These are phyloP conservation scores for Microbotryum intermedium DNA, from an alignment of 1,284 basidiomycete species.

Conservation along the genomic window DNA sequence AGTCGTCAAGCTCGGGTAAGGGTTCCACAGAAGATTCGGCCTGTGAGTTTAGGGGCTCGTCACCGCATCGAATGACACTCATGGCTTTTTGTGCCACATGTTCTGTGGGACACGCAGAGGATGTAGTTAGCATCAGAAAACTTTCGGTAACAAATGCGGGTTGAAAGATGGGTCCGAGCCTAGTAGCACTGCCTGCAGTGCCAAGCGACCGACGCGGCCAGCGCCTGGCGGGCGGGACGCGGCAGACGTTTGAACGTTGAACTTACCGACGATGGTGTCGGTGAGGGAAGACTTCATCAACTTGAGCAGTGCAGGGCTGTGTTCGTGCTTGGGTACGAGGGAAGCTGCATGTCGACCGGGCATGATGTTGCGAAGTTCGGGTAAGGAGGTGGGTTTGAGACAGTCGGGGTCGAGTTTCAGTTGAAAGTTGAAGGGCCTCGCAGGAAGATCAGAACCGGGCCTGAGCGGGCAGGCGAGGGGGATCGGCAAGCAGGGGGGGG, in stretches of 20 bases:
- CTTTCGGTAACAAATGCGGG: neutral
- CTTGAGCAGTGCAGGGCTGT: constrained; percentile 63
- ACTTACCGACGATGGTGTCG: constrained; percentile 62
- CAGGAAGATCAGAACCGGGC: no score
- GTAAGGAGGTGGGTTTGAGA: no score
- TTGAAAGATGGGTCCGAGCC: neutral
- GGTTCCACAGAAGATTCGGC: constrained; percentile 34
- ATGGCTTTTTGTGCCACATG: neutral
- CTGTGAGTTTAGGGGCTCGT: constrained; percentile 27
- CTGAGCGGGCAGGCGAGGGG: no score
- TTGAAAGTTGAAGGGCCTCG: no score
- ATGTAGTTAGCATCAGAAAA: constrained; percentile 13
- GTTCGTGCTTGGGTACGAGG: constrained; percentile 35
- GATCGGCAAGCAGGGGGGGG: no score
- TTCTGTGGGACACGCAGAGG: neutral
- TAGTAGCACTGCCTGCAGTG: neutral
- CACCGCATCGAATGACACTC: constrained; percentile 10
- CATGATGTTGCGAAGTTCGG: no score
- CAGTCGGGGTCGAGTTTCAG: no score
- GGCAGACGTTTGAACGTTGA: neutral
- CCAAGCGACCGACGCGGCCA: no score
- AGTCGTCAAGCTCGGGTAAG: constrained; percentile 67
- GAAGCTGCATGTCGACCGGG: no score
- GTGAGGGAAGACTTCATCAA: constrained; percentile 67
- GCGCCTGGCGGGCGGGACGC: no score